Base-by-base conservation (phyloP, 179 eudicot species). In the Gypsophila paniculata region DNA sequence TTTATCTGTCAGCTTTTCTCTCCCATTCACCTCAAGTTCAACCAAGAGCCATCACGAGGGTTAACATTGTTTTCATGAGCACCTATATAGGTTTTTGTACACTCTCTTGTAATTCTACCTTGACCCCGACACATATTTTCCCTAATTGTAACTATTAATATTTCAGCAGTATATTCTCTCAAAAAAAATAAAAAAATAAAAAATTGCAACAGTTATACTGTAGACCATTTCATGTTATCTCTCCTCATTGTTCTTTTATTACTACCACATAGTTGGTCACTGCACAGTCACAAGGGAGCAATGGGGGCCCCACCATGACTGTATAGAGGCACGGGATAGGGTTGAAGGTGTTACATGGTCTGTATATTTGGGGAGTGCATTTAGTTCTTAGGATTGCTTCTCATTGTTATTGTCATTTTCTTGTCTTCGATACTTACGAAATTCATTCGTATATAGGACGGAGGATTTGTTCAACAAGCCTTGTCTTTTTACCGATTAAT, bases 401-500 rank as follows among this genome's bases (percentile, higher is more conserved):
- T 46, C 34, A 32, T 72, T n/a, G n/a, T 17, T n/a, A n/a, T 46
- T 68, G 3, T 29, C 46, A 26, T 68, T 68, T 29, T 51, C 60
- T 29, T 52, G 46, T 68, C 8, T 51, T 51, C n/a, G 36, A 52
- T 39, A 38, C 61, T 66, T 39, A 71, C 44, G 36, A 48, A 11
- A 38, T 17, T 39, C 10, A 19, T 71, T 58, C 34, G 11, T 67
- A 10, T 68, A 8, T 71, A 93, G 98, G 94, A 93, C 74, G 89
- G 90, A 67, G 88, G 80, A 32, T 82, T 93, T 80, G 80, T 93
- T 73, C 92, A 91, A 68, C 86, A 75, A 42, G 97, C 98, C 59
- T 77, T 93, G 74, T 77, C 97, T 51, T 93, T 86, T 85, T 88
- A 81, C 79, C 97, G 93, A 46, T 78, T 93, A 71, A 84, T 89